phyloP scores from a whole-genome alignment of 2,329 filamentous ascomycete species.

The Phialophora macrospora region DNA sequence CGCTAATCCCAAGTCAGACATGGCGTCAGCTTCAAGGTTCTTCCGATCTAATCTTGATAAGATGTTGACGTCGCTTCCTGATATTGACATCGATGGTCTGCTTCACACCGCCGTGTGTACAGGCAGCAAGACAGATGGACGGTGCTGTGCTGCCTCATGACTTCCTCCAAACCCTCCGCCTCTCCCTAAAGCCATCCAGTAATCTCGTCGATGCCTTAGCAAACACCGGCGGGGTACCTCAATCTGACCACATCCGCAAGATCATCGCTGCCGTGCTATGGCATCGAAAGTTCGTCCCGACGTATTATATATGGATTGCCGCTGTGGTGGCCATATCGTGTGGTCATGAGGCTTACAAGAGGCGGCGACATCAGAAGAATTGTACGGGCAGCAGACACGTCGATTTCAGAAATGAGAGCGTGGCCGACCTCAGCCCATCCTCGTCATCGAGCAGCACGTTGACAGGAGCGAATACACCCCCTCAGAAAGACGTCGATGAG shows the following conservation, averaged over 20 bases:
- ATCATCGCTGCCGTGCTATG: slow-evolving; percentile 33
- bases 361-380: slow-evolving; percentile 5
- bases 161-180: slow-evolving; percentile 10
- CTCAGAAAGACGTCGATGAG: slow-evolving; percentile 23
- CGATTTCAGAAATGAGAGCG: background rate
- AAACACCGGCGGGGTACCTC: slow-evolving; percentile 11
- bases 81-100: too few relatives aligned
- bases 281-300: slow-evolving; percentile 35
- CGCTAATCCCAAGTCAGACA: background rate
- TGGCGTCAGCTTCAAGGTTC: background rate
- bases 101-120: background rate
- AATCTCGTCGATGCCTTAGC: slow-evolving; percentile 24
- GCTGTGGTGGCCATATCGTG: slow-evolving; percentile 12
- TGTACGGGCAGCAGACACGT: background rate
- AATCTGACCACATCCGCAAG: slow-evolving; percentile 28
- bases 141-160: slow-evolving; percentile 12
- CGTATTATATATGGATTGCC: slow-evolving; percentile 32
- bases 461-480: slow-evolving; percentile 29
- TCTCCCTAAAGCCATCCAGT: slow-evolving; percentile 10
- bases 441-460: slow-evolving; percentile 38
- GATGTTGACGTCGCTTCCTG: slow-evolving; percentile 1
- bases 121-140: slow-evolving; percentile 8
- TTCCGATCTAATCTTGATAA: slow-evolving; percentile 20
- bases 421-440: slow-evolving; percentile 1
- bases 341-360: background rate